Evolutionary conservation across 345 rosid species (phyloP).

Genomic region (Boechera retrofracta): DNA sequence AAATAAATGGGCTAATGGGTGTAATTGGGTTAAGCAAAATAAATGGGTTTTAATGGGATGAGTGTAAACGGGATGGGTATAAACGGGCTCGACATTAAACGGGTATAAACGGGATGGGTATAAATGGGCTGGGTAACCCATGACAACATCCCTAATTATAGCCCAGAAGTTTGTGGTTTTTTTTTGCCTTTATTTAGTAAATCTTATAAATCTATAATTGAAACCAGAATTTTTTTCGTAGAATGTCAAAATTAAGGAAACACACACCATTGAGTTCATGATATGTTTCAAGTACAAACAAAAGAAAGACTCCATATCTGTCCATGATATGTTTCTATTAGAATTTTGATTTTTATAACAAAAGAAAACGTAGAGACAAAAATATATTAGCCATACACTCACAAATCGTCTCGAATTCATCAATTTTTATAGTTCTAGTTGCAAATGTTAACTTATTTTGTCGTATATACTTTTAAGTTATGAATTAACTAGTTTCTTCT

Average conservation of each 20-base stretch:
- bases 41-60: too few species aligned
- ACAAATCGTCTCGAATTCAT: not conserved
- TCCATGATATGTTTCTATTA: not conserved
- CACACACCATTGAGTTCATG: not conserved
- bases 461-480: not conserved
- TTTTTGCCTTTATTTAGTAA: not conserved
- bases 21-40: too few species aligned
- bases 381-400: not conserved
- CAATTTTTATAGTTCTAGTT: not conserved
- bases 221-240: not conserved
- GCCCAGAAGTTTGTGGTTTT: not conserved
- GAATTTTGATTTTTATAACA: not conserved
- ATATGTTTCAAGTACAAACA: slow-evolving; percentile 20
- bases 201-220: not conserved
- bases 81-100: too few species aligned
- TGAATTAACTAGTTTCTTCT: not conserved
- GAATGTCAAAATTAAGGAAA: not conserved
- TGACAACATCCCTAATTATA: too few species aligned
- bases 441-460: not conserved
- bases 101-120: too few species aligned
- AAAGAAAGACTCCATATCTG: not conserved
- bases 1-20: too few species aligned
- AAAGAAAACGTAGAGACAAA: slow-evolving; percentile 3
- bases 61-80: too few species aligned
- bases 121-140: too few species aligned